These are phyloP conservation scores for Eucommia ulmoides DNA, from an alignment of 257 asterid species.

Conservation along the genomic window DNA sequence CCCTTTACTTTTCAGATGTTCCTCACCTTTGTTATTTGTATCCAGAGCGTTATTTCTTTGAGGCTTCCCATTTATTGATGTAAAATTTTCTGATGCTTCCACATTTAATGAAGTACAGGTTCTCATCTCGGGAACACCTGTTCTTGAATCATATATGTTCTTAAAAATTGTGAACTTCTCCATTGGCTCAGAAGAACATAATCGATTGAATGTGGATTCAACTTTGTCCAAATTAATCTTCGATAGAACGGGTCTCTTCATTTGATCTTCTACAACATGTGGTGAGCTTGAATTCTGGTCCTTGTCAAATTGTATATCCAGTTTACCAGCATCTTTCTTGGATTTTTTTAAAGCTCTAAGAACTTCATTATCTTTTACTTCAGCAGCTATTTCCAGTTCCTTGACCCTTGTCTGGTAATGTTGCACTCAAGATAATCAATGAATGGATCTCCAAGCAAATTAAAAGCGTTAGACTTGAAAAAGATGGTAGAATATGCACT, in stretches of 20 bases:
- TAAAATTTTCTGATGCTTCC: constrained; percentile 14
- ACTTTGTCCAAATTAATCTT: constrained; percentile 17
- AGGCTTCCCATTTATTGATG: no score
- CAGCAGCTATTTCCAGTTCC: constrained; percentile 51
- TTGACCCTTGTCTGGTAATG: constrained; percentile 48
- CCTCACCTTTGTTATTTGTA: constrained; percentile 24
- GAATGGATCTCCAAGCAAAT: no score
- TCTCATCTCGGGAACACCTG: constrained; percentile 17
- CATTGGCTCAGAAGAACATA: constrained; percentile 15
- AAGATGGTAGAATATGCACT: no score
- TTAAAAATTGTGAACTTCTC: constrained; percentile 15
- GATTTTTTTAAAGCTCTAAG: constrained; percentile 45
- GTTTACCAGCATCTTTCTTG: constrained; percentile 8
- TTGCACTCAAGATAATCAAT: constrained; percentile 14
- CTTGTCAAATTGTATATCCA: constrained; percentile 1
- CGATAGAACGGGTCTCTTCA: constrained; percentile 17
- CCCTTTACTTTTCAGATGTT: constrained; percentile 13
- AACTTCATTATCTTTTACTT: constrained; percentile 55
- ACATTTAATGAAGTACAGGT: constrained; percentile 5
- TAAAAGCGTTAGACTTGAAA: no score
- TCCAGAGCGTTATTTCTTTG: no score
- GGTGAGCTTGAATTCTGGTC: constrained; percentile 12
- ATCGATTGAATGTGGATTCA: constrained; percentile 10
- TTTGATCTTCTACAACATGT: constrained; percentile 16
- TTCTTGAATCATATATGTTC: constrained; percentile 14